Evolutionary conservation across 345 rosid genomes (phyloP).

Genomic region (Mallotus nudiflorus): DNA sequence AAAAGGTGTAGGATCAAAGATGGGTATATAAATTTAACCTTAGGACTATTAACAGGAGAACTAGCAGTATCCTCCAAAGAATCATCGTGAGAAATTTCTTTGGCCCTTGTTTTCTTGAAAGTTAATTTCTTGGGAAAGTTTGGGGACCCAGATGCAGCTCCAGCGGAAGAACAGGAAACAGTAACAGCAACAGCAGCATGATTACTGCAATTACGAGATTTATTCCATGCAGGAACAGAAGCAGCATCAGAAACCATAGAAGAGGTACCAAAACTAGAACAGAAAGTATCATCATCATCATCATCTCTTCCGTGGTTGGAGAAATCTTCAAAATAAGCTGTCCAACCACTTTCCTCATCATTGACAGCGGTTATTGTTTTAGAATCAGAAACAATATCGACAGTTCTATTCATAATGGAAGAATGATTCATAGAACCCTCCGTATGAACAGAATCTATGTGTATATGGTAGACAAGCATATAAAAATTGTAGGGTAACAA

Average conservation of each 20-base stretch:
- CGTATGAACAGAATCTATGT: conserved; percentile 1
- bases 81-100: conserved; percentile 53
- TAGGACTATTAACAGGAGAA: conserved; percentile 81
- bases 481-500: neutral
- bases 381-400: neutral
- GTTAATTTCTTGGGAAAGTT: conserved; percentile 40
- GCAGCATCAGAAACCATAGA: conserved; percentile 81
- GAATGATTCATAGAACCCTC: conserved; percentile 27
- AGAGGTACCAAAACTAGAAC: conserved; percentile 45
- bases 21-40: conserved; percentile 35
- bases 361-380: conserved; percentile 5
- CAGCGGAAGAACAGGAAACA: conserved; percentile 11
- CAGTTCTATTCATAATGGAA: conserved; percentile 17
- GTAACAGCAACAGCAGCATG: neutral
- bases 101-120: conserved; percentile 54
- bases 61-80: conserved; percentile 93
- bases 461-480: too few species aligned
- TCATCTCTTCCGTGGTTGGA: conserved; percentile 27
- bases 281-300: conserved; percentile 21
- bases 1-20: neutral
- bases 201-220: neutral
- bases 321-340: conserved; percentile 73
- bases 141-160: neutral
- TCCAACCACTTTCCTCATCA: conserved; percentile 90
- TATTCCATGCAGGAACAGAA: conserved; percentile 47